Base-by-base conservation (phyloP, 345 rosid genomes). In the Boechera retrofracta region DNA sequence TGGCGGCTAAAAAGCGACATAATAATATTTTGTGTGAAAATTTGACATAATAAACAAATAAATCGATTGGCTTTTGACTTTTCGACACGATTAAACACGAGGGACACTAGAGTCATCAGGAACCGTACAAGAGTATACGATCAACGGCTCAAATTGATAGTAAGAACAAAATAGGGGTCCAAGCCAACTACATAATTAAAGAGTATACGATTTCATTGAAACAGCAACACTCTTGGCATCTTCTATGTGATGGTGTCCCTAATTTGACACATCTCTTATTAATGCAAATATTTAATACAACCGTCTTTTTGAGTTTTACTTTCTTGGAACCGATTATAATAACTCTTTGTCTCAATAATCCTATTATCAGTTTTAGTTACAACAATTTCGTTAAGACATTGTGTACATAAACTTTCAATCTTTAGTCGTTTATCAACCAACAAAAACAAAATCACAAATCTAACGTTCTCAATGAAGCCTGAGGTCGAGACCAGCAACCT, bases 381-480 rank as follows among this genome's bases (percentile, higher is more conserved):
- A 63, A 64, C 24, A 51, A 29, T 12, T 31, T 29, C 3, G 10
- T 31, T 26, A 24, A 56, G 7, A 42, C 35, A 8, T 45, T 56
- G 54, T 21, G 24, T 57, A 44, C 24, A 39, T 3, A 41, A 24
- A 4, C 38, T 21, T 26, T 36, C 61, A 72, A 28, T 63, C 54
- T n/a, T 6, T 5, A 21, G 54, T 73, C 31, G 39, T 5, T 48
- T 48, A 67, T 45, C 51, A 58, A 67, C 33, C 41, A 55, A 56
- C 72, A 47, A 16, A 65, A 24, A 16, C 49, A 72, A 71, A 18
- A 73, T 10, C 7, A 57, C 42, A 67, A 67, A 51, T 76, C 69
- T 67, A 76, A 60, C 68, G 35, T 60, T 76, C 69, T 75, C 74
- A 75, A 67, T 42, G 39, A 60, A 69, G 54, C 13, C 44, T 10